Conservation (phyloP, 768 basidiomycete species). For the Rhodosporidiobolus sp. region DNA sequence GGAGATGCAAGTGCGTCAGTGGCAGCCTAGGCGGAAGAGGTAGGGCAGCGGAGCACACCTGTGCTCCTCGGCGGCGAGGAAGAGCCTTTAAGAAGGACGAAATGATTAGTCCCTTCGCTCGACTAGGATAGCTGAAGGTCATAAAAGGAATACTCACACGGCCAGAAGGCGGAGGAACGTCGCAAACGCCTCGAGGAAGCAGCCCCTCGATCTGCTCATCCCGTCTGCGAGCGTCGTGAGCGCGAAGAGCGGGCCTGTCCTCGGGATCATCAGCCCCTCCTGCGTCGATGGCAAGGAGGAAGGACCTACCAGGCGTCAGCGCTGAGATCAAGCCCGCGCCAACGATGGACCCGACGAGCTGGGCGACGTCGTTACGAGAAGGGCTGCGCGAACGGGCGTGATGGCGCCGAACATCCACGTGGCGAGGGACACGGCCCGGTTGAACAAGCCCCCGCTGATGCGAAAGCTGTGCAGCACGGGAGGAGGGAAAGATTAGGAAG, state of each 20-base stretch:
- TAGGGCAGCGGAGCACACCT: conserved; percentile 28
- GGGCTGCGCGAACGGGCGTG: conserved; percentile 47
- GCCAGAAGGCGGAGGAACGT: conserved; percentile 44
- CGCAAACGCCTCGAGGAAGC: conserved; percentile 52
- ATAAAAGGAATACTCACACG: conserved; percentile 1
- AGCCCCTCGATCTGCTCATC: conserved; percentile 46
- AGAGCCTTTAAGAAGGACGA: conserved; percentile 9
- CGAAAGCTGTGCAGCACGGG: too few relatives aligned
- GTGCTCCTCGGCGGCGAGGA: conserved; percentile 41
- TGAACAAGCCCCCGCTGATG: conserved; percentile 28
- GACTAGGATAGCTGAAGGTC: not conserved
- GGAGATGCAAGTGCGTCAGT: not conserved
- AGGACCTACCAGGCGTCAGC: conserved; percentile 14
- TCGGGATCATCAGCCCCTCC: not conserved
- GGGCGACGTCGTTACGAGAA: conserved; percentile 47
- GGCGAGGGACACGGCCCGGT: conserved; percentile 5
- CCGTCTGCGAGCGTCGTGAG: conserved; percentile 42
- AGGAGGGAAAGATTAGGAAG: too few relatives aligned
- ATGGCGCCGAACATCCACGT: conserved; percentile 48
- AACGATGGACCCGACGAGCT: conserved; percentile 50
- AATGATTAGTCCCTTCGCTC: too few relatives aligned
- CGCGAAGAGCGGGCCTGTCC: conserved; percentile 28
- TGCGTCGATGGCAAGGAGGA: too few relatives aligned
- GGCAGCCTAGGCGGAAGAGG: not conserved
- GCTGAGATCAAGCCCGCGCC: conserved; percentile 30